These are phyloP conservation scores for Cladosporium sp. DNA, from an alignment of 2,329 filamentous ascomycete species.

Conservation along the genomic window DNA sequence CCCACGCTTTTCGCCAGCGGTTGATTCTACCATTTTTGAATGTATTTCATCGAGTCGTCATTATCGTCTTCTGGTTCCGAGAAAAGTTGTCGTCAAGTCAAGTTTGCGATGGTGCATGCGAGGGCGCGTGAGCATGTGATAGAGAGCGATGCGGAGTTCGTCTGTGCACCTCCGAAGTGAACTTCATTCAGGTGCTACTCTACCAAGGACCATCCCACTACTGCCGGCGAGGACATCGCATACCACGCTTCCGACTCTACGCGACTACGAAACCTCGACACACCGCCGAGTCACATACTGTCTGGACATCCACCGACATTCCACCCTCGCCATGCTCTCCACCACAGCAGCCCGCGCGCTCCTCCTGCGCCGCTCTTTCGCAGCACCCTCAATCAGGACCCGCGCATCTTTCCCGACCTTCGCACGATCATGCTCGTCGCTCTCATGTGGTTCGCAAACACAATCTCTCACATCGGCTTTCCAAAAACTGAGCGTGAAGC, in stretches of 20 bases:
- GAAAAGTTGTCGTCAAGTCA: not conserved
- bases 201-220: not conserved
- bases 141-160: not conserved
- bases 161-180: constrained; percentile 6
- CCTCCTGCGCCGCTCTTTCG: constrained; percentile 9
- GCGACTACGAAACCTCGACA: too few relatives aligned
- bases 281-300: not conserved
- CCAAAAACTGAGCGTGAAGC: constrained; percentile 6
- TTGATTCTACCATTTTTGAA: constrained; percentile 7
- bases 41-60: not conserved
- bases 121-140: constrained; percentile 3
- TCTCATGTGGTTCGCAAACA: constrained; percentile 84
- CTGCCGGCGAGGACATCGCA: not conserved
- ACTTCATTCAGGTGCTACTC: constrained; percentile 4
- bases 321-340: not conserved
- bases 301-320: not conserved
- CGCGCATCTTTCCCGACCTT: constrained; percentile 78
- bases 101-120: not conserved
- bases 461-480: constrained; percentile 29
- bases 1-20: constrained; percentile 23
- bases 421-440: constrained; percentile 83
- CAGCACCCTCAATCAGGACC: constrained; percentile 52
- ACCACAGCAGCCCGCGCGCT: constrained; percentile 4
- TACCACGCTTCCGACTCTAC: not conserved
- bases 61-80: not conserved